phyloP scores from a whole-genome alignment of 169 alveolate genomes.

The Theileria parva region DNA sequence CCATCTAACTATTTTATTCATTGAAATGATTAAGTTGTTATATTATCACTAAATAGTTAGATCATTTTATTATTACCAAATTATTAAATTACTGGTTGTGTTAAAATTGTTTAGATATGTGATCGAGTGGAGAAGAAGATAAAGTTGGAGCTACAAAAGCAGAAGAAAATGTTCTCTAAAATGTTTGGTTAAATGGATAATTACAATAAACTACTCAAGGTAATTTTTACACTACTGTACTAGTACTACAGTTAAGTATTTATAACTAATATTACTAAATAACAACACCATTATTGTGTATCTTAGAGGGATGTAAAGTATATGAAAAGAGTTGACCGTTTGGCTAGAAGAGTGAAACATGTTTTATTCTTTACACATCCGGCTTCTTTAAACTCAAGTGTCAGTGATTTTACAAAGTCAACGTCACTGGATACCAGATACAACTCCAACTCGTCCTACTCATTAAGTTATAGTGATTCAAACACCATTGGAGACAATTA shows the following conservation, averaged over 20 bases:
- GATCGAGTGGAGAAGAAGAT: constrained; percentile 35
- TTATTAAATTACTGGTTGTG: neutral
- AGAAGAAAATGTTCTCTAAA: constrained; percentile 52
- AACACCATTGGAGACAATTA: too few relatives aligned
- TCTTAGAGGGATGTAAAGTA: constrained; percentile 57
- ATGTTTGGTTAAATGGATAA: constrained; percentile 35
- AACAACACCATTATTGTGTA: neutral
- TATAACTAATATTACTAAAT: neutral
- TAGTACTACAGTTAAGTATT: too few relatives aligned
- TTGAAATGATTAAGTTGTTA: too few relatives aligned
- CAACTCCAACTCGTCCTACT: too few relatives aligned
- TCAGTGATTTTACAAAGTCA: too few relatives aligned
- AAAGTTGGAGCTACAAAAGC: constrained; percentile 44
- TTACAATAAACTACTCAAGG: neutral
- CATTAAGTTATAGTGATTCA: too few relatives aligned
- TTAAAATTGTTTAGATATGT: constrained; percentile 21
- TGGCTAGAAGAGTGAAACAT: constrained; percentile 28
- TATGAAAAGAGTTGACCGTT: constrained; percentile 22
- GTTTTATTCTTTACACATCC: constrained; percentile 60
- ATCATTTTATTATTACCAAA: neutral
- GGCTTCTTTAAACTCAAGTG: constrained; percentile 13
- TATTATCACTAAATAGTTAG: too few relatives aligned
- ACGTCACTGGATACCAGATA: too few relatives aligned
- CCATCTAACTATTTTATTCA: too few relatives aligned
- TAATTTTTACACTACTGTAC: neutral